phyloP scores from a whole-genome alignment of 495 filamentous ascomycete genomes.

The Penicillium manginii region DNA sequence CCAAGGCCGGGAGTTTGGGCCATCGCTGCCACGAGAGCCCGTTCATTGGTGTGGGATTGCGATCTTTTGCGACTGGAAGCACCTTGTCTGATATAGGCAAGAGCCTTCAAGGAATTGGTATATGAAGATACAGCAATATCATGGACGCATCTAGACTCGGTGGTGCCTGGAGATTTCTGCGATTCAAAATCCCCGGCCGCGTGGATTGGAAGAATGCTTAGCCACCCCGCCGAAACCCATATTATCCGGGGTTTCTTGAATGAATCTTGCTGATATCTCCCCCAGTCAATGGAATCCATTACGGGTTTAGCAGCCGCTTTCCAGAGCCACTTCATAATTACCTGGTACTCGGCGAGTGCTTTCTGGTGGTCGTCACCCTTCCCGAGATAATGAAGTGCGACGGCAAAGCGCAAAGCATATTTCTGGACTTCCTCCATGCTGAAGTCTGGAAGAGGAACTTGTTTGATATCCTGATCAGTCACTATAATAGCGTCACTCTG shows the following conservation, averaged over 20 bases:
- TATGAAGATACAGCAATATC: not conserved
- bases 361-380: not conserved
- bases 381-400: not conserved
- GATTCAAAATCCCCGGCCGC: not conserved
- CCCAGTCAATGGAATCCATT: not conserved
- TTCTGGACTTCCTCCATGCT: not conserved
- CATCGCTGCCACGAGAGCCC: not conserved
- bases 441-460: not conserved
- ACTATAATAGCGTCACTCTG: not conserved
- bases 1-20: not conserved
- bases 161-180: not conserved
- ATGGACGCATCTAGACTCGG: not conserved
- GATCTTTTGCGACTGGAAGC: not conserved
- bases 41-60: not conserved
- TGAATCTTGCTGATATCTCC: not conserved
- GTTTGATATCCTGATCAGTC: not conserved
- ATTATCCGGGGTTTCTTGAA: not conserved
- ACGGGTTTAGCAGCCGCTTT: not conserved
- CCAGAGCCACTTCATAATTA: not conserved
- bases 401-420: not conserved
- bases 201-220: not conserved
- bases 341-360: not conserved
- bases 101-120: not conserved
- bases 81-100: not conserved
- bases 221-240: not conserved